A percentile compares a stretch with the other conserved stretches of the same genome.
These are phyloP conservation scores for Mucor velutinosus DNA, from an alignment of 371 early-diverging fungal species.

Conservation along the genomic window DNA sequence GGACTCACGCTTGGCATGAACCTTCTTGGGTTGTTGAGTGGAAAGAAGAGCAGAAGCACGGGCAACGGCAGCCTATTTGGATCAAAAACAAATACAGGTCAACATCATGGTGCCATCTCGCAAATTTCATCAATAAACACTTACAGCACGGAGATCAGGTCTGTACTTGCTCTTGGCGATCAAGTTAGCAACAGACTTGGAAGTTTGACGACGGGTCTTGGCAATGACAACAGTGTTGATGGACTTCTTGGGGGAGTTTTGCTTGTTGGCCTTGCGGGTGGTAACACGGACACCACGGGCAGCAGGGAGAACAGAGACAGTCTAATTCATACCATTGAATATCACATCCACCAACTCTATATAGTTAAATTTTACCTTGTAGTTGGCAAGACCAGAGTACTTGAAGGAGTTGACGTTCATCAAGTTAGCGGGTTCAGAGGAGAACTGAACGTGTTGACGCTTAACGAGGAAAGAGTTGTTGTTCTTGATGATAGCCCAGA, in stretches of 20 bases:
- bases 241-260: constrained; percentile 60
- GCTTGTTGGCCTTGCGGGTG: constrained; percentile 65
- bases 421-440: constrained; percentile 84
- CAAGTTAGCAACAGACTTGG: constrained; percentile 73
- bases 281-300: constrained; percentile 68
- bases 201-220: constrained; percentile 69
- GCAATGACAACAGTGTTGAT: constrained; percentile 60
- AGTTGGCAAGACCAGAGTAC: constrained; percentile 84
- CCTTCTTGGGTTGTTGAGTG: constrained; percentile 67
- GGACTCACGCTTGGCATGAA: constrained; percentile 53
- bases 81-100: not conserved
- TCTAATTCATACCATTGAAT: constrained; percentile 34
- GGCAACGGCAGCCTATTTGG: constrained; percentile 73
- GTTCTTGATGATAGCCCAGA: constrained; percentile 86
- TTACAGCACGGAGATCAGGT: constrained; percentile 78
- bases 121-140: not conserved
- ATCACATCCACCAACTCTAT: not conserved
- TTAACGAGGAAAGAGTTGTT: constrained; percentile 88
- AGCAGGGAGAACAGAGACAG: constrained; percentile 66
- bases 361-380: constrained; percentile 55
- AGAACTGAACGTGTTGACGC: constrained; percentile 81
- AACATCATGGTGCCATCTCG: not conserved
- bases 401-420: constrained; percentile 84
- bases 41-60: constrained; percentile 77
- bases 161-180: constrained; percentile 70